phyloP scores from a whole-genome alignment of 2,329 filamentous ascomycete genomes.

The Pseudocercospora musae region DNA sequence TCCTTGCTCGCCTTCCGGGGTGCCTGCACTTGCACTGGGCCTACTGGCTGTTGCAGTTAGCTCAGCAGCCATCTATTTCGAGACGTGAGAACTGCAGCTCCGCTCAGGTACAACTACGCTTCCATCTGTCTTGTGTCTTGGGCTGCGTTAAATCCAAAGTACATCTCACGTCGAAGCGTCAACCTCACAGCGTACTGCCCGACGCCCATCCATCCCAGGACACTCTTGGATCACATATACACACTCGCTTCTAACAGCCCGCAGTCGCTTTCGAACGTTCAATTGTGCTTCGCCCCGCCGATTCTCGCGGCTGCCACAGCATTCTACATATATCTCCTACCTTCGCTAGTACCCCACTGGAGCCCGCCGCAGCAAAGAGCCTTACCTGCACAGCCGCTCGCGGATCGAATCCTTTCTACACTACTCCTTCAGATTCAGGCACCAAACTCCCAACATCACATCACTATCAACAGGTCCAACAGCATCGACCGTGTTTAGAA shows the following conservation, averaged over 20 bases:
- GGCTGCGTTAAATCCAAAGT: not conserved
- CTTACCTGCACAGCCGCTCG: slow-evolving; percentile 1
- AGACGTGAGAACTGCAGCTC: slow-evolving; percentile 15
- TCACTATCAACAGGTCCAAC: not conserved
- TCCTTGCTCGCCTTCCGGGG: slow-evolving; percentile 14
- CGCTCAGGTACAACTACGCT: slow-evolving; percentile 20
- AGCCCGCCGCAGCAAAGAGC: not conserved
- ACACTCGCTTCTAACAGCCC: not conserved
- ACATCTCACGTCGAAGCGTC: not conserved
- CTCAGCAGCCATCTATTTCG: slow-evolving; percentile 16
- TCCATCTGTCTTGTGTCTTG: slow-evolving; percentile 7
- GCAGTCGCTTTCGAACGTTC: slow-evolving; percentile 11
- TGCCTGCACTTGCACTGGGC: slow-evolving; percentile 2
- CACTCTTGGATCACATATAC: slow-evolving; percentile 7
- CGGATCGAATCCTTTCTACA: not conserved
- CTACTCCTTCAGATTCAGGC: too few species aligned
- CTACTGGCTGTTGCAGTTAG: slow-evolving; percentile 1
- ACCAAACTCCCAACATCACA: not conserved
- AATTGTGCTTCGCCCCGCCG: not conserved
- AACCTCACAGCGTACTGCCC: not conserved
- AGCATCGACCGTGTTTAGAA: not conserved
- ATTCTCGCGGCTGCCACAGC: not conserved
- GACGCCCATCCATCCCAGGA: slow-evolving; percentile 9
- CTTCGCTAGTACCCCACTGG: not conserved
- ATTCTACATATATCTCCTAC: not conserved